Evolutionary conservation across 176 grass and related monocot genomes (phyloP), one percentile per base, ranked within the genome.

Genomic region (Hsuehochloa calcarea): DNA sequence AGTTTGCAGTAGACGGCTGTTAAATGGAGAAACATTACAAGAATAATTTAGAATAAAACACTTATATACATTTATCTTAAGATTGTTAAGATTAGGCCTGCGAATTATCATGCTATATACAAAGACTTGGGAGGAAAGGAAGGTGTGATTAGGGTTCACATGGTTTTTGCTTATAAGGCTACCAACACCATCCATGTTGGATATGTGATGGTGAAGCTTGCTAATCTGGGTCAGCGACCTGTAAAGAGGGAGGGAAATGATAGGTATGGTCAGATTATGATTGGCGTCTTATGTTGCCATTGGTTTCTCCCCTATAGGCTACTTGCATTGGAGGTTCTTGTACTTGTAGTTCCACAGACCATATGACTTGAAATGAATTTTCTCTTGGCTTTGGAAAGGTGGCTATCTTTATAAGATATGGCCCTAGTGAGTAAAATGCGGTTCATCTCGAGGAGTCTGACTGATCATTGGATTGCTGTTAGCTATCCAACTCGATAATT

Each of bases 121-220:
- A 66, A 66, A 72, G n/a, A 81, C 78, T 75, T 87, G 8, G 17
- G 70, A 75, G 40, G 77, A 66, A 81, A 81, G 70, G 46, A 68
- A 87, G 47, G 60, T 81, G 35, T 81, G 70, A 75, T 58, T 75
- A 56, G 60, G 68, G 12, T 67, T 58, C 70, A 75, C 61, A 73
- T 82, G 38, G 25, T 82, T 82, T 19, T 81, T 82, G 37, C 78
- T 82, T 81, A 26, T 25, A 51, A 47, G 51, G 70, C 78, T 75
- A 81, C 58, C 60, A 75, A 74, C 47, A 55, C n/a, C 43, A 34
- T 23, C 6, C 22, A 5, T 65, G 31, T 80, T n/a, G 56, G 34
- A 65, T 78, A 71, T 56, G 65, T 83, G 23, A 65, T 8, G 55
- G 11, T 65, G 68, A 88, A 72, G 74, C 37, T 79, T 73, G 67